Conservation (phyloP, 1,284 basidiomycete genomes). For the Malassezia psittaci region DNA sequence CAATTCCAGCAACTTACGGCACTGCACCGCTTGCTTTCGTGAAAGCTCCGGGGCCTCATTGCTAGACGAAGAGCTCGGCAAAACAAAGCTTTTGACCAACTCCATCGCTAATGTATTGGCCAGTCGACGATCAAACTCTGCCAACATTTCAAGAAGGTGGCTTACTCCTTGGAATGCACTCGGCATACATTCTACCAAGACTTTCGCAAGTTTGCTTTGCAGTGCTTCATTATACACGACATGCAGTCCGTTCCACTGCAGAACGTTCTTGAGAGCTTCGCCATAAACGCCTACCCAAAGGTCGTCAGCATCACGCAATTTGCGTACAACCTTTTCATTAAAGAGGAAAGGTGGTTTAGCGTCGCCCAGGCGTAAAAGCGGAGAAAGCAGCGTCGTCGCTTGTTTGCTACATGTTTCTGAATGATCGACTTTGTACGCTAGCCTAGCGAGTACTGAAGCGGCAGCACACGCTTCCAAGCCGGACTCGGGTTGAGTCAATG, state of each 20-base stretch:
- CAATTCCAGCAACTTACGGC: neutral
- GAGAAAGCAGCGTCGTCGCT: neutral
- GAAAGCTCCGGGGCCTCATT: neutral
- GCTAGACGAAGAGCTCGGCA: neutral
- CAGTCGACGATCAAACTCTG: neutral
- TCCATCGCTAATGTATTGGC: conserved; percentile 1
- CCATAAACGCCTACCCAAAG: neutral
- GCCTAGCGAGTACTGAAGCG: conserved; percentile 1
- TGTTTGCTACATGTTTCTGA: neutral
- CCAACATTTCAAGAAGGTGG: neutral
- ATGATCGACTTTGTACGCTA: conserved; percentile 7
- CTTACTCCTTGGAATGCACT: neutral
- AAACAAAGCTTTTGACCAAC: neutral
- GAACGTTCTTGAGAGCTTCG: conserved; percentile 4
- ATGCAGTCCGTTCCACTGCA: conserved; percentile 12
- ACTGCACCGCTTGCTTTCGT: neutral
- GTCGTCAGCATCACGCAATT: conserved; percentile 21
- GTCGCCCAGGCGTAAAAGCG: conserved; percentile 19
- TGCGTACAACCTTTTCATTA: conserved; percentile 37
- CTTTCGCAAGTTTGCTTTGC: conserved; percentile 16
- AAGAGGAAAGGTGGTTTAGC: conserved; percentile 45
- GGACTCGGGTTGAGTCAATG: conserved; percentile 29
- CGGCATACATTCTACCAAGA: neutral
- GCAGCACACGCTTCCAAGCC: conserved; percentile 28
- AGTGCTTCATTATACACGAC: conserved; percentile 20